Conservation (phyloP, 257 asterid species). For the Verbena officinalis region DNA sequence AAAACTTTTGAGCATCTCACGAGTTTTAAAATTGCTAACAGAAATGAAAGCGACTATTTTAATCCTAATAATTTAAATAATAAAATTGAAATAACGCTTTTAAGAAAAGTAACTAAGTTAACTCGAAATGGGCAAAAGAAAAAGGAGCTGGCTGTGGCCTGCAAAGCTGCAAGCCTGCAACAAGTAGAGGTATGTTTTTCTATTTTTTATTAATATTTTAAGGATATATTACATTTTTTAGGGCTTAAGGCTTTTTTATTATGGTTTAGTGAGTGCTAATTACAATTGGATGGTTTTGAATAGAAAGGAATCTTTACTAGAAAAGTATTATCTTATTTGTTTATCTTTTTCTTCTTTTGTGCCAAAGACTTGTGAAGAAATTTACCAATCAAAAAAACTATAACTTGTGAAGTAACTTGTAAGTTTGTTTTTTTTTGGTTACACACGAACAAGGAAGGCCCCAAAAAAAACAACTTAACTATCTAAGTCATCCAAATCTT, state of each 20-base stretch:
- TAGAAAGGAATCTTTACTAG: conserved; percentile 6
- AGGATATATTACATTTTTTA: conserved; percentile 4
- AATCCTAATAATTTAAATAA: background rate
- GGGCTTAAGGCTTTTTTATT: background rate
- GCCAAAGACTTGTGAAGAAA: background rate
- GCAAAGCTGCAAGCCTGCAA: conserved; percentile 39
- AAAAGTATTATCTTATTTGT: conserved; percentile 3
- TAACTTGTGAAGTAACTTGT: no score
- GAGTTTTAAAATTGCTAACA: no score
- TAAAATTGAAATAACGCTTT: conserved; percentile 1
- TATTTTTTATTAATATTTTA: conserved; percentile 10
- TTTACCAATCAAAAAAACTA: no score
- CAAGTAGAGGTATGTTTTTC: conserved; percentile 26
- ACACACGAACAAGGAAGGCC: no score
- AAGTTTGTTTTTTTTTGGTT: no score
- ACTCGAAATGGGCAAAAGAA: background rate
- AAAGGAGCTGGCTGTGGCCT: conserved; percentile 43
- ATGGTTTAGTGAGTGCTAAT: background rate
- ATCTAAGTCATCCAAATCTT: no score
- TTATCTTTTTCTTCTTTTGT: background rate
- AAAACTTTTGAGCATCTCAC: no score
- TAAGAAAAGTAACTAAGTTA: no score
- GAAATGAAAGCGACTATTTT: background rate
- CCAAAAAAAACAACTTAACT: no score
- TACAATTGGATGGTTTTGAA: conserved; percentile 7